phyloP scores from a whole-genome alignment of 1,284 basidiomycete species.

The Fomitopsis betulina region DNA sequence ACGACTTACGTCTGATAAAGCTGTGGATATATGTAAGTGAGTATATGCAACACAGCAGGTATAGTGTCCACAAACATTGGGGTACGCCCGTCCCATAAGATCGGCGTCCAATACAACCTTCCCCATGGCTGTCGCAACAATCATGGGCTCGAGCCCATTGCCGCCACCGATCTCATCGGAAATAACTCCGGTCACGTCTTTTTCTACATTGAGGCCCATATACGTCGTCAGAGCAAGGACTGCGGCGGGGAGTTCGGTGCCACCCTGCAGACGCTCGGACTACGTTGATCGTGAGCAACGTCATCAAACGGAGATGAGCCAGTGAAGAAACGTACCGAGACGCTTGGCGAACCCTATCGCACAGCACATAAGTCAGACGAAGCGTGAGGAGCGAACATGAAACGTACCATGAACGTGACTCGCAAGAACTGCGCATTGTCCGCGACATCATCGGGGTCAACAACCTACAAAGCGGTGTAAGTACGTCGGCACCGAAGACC shows the following conservation, averaged over 20 bases:
- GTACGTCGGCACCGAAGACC: too few species aligned
- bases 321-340: conserved; percentile 27
- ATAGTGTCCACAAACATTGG: conserved; percentile 26
- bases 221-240: conserved; percentile 21
- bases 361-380: neutral
- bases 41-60: too few species aligned
- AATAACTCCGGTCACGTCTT: conserved; percentile 31
- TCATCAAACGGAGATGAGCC: neutral
- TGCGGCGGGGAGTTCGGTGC: conserved; percentile 28
- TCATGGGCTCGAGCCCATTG: conserved; percentile 52
- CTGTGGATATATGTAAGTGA: too few species aligned
- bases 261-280: conserved; percentile 30
- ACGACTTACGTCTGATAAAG: conserved; percentile 25
- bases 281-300: conserved; percentile 1
- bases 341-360: conserved; percentile 42
- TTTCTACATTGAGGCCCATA: conserved; percentile 17
- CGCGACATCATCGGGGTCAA: conserved; percentile 23
- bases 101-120: conserved; percentile 33
- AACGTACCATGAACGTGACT: conserved; percentile 38
- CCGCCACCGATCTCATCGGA: conserved; percentile 55
- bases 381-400: neutral
- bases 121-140: conserved; percentile 34
- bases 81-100: conserved; percentile 49
- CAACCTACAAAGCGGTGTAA: too few species aligned
- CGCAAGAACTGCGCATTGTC: conserved; percentile 25